Percentiles rank a stretch among this genome's conserved stretches.
Evolutionary conservation across 2,329 filamentous ascomycete genomes (phyloP).

Genomic region (Sordariomycetes sp.): DNA sequence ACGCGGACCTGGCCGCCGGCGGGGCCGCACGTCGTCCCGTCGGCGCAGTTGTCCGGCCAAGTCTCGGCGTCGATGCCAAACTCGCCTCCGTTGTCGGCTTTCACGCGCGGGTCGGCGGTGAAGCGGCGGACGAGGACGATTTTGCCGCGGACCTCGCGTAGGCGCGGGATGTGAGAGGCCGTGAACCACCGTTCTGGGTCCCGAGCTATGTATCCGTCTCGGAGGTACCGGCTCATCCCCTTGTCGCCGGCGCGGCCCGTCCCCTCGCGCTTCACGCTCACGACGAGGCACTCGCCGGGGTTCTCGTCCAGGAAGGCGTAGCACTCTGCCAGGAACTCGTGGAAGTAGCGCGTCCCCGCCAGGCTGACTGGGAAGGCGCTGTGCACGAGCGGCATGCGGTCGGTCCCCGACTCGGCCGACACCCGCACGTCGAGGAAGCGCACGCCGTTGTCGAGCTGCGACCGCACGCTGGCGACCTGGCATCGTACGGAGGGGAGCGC

Average conservation of each 20-base stretch:
- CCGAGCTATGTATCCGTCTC: conserved; percentile 53
- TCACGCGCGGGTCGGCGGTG: conserved; percentile 37
- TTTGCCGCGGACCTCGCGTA: conserved; percentile 69
- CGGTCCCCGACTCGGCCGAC: conserved; percentile 34
- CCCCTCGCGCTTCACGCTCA: conserved; percentile 87
- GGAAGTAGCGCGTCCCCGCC: conserved; percentile 68
- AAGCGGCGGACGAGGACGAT: conserved; percentile 80
- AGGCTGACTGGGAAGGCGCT: conserved; percentile 80
- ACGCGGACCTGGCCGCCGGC: conserved; percentile 57
- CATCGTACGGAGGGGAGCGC: conserved; percentile 89
- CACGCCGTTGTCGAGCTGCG: conserved; percentile 79
- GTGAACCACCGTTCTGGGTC: conserved; percentile 61
- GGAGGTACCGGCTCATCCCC: conserved; percentile 62
- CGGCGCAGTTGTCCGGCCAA: conserved; percentile 84
- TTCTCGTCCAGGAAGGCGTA: conserved; percentile 66
- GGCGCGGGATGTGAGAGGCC: conserved; percentile 58
- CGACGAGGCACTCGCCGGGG: conserved; percentile 68
- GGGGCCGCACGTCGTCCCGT: conserved; percentile 41
- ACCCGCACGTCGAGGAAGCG: conserved; percentile 91
- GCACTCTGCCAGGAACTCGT: conserved; percentile 55
- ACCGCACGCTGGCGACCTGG: conserved; percentile 63
- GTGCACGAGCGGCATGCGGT: conserved; percentile 73
- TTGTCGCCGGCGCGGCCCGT: conserved; percentile 67
- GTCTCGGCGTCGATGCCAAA: conserved; percentile 47
- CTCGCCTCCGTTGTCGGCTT: conserved; percentile 31